Conservation (phyloP, 1,284 basidiomycete genomes). For the Tetrapyrgos nigripes region DNA sequence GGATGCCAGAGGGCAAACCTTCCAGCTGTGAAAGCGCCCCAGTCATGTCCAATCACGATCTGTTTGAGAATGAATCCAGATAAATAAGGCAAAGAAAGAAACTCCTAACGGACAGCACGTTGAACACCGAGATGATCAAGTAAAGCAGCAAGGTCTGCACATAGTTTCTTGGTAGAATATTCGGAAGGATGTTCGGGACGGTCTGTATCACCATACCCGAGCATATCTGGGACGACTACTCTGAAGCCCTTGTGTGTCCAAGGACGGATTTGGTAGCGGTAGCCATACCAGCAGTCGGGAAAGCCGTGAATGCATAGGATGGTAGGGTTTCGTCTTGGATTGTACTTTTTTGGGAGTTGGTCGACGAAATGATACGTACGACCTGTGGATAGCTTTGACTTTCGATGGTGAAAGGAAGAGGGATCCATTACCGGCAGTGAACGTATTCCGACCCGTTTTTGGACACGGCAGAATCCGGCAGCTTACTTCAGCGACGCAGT, state of each 20-base stretch:
- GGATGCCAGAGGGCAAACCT: conserved; percentile 76
- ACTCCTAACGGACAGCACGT: conserved; percentile 56
- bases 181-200: conserved; percentile 60
- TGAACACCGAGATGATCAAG: conserved; percentile 59
- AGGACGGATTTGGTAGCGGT: conserved; percentile 68
- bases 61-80: conserved; percentile 27
- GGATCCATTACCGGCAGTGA: conserved; percentile 50
- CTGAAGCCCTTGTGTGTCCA: conserved; percentile 69
- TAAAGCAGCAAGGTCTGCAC: conserved; percentile 66
- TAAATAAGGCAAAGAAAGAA: conserved; percentile 5
- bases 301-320: conserved; percentile 78
- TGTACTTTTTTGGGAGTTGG: conserved; percentile 53
- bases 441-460: neutral
- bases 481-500: neutral
- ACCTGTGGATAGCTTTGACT: conserved; percentile 58
- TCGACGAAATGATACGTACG: conserved; percentile 72
- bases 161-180: conserved; percentile 66
- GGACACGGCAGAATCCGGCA: neutral
- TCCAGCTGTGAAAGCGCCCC: conserved; percentile 65
- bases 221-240: conserved; percentile 75
- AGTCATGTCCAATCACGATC: conserved; percentile 77
- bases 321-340: conserved; percentile 48
- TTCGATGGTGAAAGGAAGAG: conserved; percentile 58
- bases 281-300: conserved; percentile 65
- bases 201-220: conserved; percentile 73